These are phyloP conservation scores for Beauveria sp. DNA, from an alignment of 2,329 filamentous ascomycete species.

Conservation along the genomic window DNA sequence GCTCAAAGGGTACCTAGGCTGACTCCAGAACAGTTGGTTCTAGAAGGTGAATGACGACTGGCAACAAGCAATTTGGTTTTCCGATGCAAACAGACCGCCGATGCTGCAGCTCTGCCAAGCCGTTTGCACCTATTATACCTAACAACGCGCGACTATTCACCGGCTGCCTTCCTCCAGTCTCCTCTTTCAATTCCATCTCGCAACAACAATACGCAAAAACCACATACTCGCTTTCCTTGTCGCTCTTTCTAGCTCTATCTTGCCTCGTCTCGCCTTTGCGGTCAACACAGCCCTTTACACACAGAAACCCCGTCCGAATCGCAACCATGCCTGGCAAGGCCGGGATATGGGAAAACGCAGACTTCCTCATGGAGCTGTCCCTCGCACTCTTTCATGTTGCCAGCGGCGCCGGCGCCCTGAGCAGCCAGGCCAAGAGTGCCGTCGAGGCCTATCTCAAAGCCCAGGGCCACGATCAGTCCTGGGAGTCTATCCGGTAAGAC, in stretches of 20 bases:
- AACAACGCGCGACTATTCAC: not conserved
- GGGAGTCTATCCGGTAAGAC: slow-evolving; percentile 38
- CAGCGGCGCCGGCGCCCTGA: slow-evolving; percentile 21
- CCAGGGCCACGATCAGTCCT: slow-evolving; percentile 29
- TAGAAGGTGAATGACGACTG: not conserved
- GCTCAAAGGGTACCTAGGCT: too few relatives aligned
- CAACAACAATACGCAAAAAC: not conserved
- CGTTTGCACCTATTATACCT: not conserved
- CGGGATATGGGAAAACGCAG: slow-evolving; percentile 25
- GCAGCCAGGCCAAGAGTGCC: slow-evolving; percentile 20
- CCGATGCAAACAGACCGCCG: not conserved
- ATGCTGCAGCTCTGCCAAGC: not conserved
- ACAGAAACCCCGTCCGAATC: not conserved
- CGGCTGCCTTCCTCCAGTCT: not conserved
- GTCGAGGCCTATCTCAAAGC: slow-evolving; percentile 27
- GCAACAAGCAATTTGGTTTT: not conserved
- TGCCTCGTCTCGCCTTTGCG: too few relatives aligned
- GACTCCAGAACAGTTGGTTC: not conserved
- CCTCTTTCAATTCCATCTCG: not conserved
- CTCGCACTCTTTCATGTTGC: slow-evolving; percentile 26
- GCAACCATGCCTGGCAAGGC: not conserved
- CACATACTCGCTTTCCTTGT: slow-evolving; percentile 14
- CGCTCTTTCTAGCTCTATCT: not conserved
- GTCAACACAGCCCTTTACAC: too few relatives aligned
- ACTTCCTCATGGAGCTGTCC: slow-evolving; percentile 26